Conservation (phyloP, 345 rosid species). For the Acer negundo region DNA sequence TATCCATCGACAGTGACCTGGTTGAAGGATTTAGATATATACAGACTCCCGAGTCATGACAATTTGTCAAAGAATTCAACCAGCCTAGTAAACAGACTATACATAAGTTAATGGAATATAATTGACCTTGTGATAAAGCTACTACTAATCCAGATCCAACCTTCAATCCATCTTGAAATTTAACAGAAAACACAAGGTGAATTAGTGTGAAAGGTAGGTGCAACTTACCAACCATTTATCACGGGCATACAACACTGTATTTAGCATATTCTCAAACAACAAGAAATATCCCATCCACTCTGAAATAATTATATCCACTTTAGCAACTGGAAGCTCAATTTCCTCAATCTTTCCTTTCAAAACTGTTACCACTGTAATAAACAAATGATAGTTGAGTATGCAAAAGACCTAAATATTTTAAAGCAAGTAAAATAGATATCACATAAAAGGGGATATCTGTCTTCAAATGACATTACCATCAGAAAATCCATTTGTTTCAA, state of each 20-base stretch:
- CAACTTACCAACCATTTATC: slow-evolving; percentile 97
- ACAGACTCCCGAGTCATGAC: background rate
- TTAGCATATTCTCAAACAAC: slow-evolving; percentile 92
- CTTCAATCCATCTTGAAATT: slow-evolving; percentile 1
- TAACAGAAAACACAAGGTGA: background rate
- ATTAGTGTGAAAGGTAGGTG: background rate
- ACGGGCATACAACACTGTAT: slow-evolving; percentile 88
- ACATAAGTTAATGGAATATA: background rate
- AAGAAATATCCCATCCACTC: slow-evolving; percentile 99
- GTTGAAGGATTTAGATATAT: background rate
- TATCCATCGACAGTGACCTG: background rate
- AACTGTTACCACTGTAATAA: slow-evolving; percentile 76
- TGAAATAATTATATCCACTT: slow-evolving; percentile 95
- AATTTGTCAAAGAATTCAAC: background rate
- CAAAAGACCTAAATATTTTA: background rate
- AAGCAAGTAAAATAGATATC: background rate
- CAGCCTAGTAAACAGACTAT: background rate
- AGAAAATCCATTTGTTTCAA: slow-evolving; percentile 79
- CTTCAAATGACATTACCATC: slow-evolving; percentile 50
- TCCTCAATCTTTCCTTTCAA: slow-evolving; percentile 98
- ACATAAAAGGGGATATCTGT: background rate
- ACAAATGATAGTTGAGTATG: background rate
- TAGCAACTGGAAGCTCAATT: slow-evolving; percentile 78
- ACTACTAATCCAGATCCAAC: background rate
- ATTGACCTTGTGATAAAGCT: background rate